Evolutionary conservation across 176 grass and related monocot genomes (phyloP).

Genomic region (Oryza glaberrima): DNA sequence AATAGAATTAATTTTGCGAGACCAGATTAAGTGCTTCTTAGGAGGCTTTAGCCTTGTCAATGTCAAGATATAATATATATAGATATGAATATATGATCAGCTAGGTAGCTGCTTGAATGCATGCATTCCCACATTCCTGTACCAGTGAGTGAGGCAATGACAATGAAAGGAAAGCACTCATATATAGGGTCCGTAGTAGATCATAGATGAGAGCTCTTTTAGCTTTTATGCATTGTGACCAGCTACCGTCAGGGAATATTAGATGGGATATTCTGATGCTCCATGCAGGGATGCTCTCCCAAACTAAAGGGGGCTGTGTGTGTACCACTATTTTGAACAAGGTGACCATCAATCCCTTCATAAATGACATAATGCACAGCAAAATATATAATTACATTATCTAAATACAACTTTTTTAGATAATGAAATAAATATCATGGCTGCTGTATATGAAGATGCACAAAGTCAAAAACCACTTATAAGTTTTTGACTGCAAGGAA

Average conservation of each 20-base stretch:
- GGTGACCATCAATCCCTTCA: constrained; percentile 1
- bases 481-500: neutral
- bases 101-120: neutral
- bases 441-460: neutral
- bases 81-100: constrained; percentile 15
- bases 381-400: constrained; percentile 5
- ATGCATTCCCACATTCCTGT: constrained; percentile 28
- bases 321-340: constrained; percentile 25
- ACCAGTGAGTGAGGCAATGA: constrained; percentile 20
- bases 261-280: constrained; percentile 58
- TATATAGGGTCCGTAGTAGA: constrained; percentile 34
- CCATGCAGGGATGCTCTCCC: constrained; percentile 32
- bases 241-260: constrained; percentile 47
- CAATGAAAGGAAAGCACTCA: constrained; percentile 36
- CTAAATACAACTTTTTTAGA: neutral
- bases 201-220: constrained; percentile 16
- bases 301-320: constrained; percentile 7
- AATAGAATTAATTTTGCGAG: neutral
- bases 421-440: neutral
- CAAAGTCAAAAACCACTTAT: neutral
- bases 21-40: constrained; percentile 24
- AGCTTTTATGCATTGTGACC: constrained; percentile 43
- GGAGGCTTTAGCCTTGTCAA: constrained; percentile 41
- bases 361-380: constrained; percentile 13
- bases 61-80: constrained; percentile 14